These are phyloP conservation scores for Stentor coeruleus DNA, from an alignment of 73 alveolate species.

Conservation along the genomic window DNA sequence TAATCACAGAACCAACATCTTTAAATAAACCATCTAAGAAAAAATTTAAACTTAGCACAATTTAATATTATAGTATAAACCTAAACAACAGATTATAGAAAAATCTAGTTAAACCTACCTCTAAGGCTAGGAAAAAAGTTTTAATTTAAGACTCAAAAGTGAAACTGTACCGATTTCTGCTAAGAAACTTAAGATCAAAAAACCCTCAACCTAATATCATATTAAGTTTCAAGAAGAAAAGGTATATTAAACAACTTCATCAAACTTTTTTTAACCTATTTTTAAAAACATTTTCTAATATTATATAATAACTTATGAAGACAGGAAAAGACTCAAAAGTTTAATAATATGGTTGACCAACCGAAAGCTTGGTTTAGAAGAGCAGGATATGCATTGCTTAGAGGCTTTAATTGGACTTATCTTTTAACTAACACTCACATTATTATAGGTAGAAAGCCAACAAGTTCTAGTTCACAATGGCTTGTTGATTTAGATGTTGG, in stretches of 20 bases:
- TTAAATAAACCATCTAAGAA: neutral
- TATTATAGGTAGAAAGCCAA: slow-evolving; percentile 57
- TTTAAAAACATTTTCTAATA: no score
- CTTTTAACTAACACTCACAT: slow-evolving; percentile 48
- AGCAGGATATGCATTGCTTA: slow-evolving; percentile 55
- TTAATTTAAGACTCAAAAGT: no score
- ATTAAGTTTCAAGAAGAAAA: neutral
- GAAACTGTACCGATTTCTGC: neutral
- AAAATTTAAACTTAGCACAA: no score
- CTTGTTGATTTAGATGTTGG: slow-evolving; percentile 19
- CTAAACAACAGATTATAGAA: neutral
- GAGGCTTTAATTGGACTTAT: slow-evolving; percentile 58
- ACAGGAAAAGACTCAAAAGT: no score
- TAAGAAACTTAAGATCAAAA: neutral
- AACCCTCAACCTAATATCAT: neutral
- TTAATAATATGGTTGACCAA: slow-evolving; percentile 9
- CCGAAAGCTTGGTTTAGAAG: slow-evolving; percentile 13
- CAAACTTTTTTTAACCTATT: neutral
- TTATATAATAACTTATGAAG: no score
- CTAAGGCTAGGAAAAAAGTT: neutral
- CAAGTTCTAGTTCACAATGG: neutral
- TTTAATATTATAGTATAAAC: no score
- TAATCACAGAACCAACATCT: neutral
- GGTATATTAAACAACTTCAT: neutral
- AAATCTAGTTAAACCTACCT: neutral